Evolutionary conservation across 768 basidiomycete species (phyloP).

Genomic region (Agaricus sinodeliciosus): DNA sequence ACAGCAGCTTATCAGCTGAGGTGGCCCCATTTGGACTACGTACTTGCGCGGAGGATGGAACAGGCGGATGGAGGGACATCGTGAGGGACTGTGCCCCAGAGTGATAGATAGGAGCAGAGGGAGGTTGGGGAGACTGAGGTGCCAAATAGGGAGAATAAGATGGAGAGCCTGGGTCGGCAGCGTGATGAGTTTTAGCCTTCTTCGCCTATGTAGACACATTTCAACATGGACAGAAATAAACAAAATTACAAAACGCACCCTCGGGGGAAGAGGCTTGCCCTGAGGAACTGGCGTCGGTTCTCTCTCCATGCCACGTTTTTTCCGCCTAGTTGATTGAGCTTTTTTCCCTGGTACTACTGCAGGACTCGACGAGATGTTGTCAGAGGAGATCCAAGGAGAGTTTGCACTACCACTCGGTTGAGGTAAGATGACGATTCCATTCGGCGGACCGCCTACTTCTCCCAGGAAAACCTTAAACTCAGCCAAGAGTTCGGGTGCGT

Average conservation of each 20-base stretch:
- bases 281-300: constrained; percentile 57
- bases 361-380: constrained; percentile 4
- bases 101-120: constrained; percentile 24
- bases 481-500: constrained; percentile 69
- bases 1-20: constrained; percentile 72
- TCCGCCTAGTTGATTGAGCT: constrained; percentile 39
- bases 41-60: constrained; percentile 18
- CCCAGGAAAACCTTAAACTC: constrained; percentile 83
- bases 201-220: constrained; percentile 38
- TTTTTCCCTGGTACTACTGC: constrained; percentile 32
- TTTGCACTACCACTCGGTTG: constrained; percentile 33
- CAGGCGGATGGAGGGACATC: constrained; percentile 14
- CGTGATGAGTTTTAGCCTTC: constrained; percentile 55
- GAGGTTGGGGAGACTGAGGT: constrained; percentile 36
- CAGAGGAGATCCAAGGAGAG: constrained; percentile 6
- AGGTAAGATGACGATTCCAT: constrained; percentile 42
- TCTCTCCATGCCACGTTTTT: constrained; percentile 60
- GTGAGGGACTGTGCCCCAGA: constrained; percentile 15
- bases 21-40: constrained; percentile 20
- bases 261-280: constrained; percentile 34
- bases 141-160: constrained; percentile 43
- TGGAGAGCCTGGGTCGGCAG: constrained; percentile 49
- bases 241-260: constrained; percentile 16
- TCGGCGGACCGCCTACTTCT: constrained; percentile 40
- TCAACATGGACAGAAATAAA: background rate